Conservation (phyloP, 2,329 filamentous ascomycete genomes). For the Fusarium mangiferae region DNA sequence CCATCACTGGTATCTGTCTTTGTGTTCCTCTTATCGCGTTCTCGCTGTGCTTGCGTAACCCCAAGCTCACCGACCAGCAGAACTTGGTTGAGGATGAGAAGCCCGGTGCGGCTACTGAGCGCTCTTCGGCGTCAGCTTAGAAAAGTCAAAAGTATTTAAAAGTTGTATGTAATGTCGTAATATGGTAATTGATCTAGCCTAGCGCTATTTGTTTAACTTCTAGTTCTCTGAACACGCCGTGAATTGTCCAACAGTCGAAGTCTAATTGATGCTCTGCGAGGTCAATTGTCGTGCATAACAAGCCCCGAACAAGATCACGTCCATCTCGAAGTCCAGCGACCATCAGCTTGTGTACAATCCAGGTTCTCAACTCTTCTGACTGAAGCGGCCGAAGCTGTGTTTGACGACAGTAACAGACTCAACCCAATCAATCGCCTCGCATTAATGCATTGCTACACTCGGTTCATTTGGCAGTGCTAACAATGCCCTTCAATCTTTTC, state of each 20-base stretch:
- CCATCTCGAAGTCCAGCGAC: neutral
- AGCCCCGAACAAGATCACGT: neutral
- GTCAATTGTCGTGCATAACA: neutral
- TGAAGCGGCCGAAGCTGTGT: neutral
- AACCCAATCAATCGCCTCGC: neutral
- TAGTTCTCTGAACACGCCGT: neutral
- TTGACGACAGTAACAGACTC: rapidly evolving
- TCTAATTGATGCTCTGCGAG: neutral
- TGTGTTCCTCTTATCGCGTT: conserved; percentile 60
- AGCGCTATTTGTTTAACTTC: neutral
- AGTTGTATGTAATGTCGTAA: conserved; percentile 8
- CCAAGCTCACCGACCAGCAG: conserved; percentile 58
- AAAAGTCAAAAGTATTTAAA: neutral
- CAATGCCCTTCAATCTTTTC: neutral
- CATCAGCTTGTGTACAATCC: neutral
- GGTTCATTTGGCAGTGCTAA: rapidly evolving
- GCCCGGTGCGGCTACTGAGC: conserved; percentile 19
- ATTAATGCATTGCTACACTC: too few relatives aligned
- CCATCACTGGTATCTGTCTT: conserved; percentile 60
- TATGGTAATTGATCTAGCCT: conserved; percentile 23
- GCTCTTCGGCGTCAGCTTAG: neutral
- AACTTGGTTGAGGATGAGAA: conserved; percentile 52
- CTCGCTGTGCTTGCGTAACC: conserved; percentile 56
- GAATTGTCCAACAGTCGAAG: neutral
- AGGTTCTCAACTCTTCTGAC: neutral